phyloP scores from a whole-genome alignment of 306 rosid species.

The Gillenia trifoliata region DNA sequence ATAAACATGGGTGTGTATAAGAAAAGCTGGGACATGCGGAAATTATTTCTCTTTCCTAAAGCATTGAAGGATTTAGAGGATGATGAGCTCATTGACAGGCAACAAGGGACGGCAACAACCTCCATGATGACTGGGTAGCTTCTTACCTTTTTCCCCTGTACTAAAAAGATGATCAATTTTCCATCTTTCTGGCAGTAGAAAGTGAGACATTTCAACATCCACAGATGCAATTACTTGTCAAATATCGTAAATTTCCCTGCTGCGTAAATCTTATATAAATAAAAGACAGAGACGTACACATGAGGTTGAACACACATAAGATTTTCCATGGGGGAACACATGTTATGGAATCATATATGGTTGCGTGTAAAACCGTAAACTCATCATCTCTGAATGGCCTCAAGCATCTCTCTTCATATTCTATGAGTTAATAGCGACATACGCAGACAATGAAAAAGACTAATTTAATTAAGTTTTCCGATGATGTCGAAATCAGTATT shows the following conservation, averaged over 20 bases:
- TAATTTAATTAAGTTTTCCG: background rate
- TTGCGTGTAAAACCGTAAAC: constrained; percentile 28
- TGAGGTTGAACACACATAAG: constrained; percentile 3
- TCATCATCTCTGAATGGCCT: constrained; percentile 5
- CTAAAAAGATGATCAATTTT: background rate
- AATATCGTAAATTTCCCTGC: background rate
- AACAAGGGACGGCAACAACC: constrained; percentile 5
- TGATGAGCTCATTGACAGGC: constrained; percentile 13
- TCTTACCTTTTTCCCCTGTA: background rate
- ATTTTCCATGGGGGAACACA: background rate
- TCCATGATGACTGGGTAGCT: background rate
- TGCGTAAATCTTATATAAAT: background rate
- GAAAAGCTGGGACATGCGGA: too few relatives aligned
- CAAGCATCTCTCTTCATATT: background rate
- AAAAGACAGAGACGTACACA: constrained; percentile 11
- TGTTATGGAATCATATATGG: constrained; percentile 1
- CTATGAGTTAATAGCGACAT: constrained; percentile 8
- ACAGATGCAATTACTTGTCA: background rate
- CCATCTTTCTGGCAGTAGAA: constrained; percentile 8
- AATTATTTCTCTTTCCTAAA: background rate
- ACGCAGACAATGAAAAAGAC: background rate
- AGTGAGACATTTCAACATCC: constrained; percentile 18
- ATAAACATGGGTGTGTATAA: background rate
- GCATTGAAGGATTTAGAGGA: constrained; percentile 7
- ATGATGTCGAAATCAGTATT: constrained; percentile 20